phyloP scores from a whole-genome alignment of 2,329 filamentous ascomycete species.

The Epichloe festucae region DNA sequence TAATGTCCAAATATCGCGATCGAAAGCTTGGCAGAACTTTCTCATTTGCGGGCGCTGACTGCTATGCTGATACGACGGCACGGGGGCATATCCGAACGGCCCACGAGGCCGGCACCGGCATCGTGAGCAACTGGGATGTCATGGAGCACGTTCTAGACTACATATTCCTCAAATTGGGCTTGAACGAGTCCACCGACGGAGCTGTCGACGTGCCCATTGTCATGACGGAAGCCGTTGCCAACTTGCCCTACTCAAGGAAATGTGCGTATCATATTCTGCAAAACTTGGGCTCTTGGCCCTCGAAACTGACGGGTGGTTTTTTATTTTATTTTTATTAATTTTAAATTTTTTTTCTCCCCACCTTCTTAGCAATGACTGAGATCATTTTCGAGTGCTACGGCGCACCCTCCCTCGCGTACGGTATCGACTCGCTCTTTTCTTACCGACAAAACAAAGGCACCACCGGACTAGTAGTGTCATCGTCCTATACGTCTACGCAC shows the following conservation, averaged over 20 bases:
- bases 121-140: constrained; percentile 95
- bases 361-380: constrained; percentile 72
- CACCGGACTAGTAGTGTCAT: constrained; percentile 80
- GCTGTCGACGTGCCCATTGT: constrained; percentile 76
- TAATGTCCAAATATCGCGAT: constrained; percentile 91
- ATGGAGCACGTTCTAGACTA: constrained; percentile 94
- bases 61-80: constrained; percentile 88
- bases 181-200: constrained; percentile 57
- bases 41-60: constrained; percentile 82
- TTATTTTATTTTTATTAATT: no score
- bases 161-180: constrained; percentile 82
- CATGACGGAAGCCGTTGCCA: constrained; percentile 92
- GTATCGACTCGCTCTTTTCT: constrained; percentile 92
- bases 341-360: neutral
- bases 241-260: constrained; percentile 75
- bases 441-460: constrained; percentile 84
- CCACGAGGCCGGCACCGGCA: constrained; percentile 80
- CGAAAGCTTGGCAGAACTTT: constrained; percentile 86
- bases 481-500: constrained; percentile 87
- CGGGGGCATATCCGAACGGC: constrained; percentile 80
- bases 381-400: constrained; percentile 94
- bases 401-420: constrained; percentile 80
- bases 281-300: neutral
- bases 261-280: constrained; percentile 41
- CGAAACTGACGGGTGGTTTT: constrained; percentile 9